These are phyloP conservation scores for Avena sativa DNA, from an alignment of 176 grass and related monocot genomes.

Conservation along the genomic window DNA sequence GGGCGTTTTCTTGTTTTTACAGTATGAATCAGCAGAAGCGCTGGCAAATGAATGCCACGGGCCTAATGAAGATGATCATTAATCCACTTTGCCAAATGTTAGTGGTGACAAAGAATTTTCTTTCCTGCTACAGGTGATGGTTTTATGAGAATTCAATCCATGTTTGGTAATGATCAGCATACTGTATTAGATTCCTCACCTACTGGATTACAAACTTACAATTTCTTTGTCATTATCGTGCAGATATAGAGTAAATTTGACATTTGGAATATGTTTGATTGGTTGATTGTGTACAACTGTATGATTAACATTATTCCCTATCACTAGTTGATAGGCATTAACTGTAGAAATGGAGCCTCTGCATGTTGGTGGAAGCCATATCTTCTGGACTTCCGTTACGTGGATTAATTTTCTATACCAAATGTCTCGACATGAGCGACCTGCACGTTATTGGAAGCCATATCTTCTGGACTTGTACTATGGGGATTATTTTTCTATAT, in stretches of 20 bases:
- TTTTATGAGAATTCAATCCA: conserved; percentile 5
- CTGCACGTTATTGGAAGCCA: conserved; percentile 9
- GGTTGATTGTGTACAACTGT: not conserved
- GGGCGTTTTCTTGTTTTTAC: conserved; percentile 8
- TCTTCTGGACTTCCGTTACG: not conserved
- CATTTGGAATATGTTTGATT: conserved; percentile 18
- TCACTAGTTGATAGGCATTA: conserved; percentile 24
- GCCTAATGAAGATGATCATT: conserved; percentile 80
- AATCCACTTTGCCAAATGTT: conserved; percentile 43
- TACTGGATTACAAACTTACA: conserved; percentile 9
- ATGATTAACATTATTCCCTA: not conserved
- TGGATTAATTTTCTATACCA: not conserved
- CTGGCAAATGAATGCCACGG: conserved; percentile 74
- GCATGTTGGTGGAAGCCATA: conserved; percentile 12
- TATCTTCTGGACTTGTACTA: not conserved
- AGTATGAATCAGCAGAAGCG: conserved; percentile 85
- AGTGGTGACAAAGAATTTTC: not conserved
- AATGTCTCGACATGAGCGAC: not conserved
- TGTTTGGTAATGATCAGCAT: conserved; percentile 18
- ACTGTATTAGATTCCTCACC: conserved; percentile 23
- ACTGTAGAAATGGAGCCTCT: not conserved
- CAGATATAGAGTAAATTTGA: conserved; percentile 3
- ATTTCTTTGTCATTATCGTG: not conserved
- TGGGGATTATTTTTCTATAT: not conserved
- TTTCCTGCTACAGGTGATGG: conserved; percentile 46